Conservation (phyloP, 306 rosid genomes). For the Trifolium repens region DNA sequence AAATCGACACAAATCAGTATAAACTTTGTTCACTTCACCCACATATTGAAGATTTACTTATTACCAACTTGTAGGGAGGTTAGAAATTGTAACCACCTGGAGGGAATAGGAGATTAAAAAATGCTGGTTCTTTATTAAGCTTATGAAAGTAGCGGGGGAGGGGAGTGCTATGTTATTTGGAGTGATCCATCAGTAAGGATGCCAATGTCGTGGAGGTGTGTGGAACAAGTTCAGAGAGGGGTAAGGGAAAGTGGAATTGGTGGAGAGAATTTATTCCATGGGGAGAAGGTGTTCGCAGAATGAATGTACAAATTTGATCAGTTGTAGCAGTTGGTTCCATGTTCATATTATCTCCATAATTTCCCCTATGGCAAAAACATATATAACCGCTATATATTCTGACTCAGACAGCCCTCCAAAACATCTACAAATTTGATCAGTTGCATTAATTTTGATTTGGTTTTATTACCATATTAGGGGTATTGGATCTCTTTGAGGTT, state of each 20-base stretch:
- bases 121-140: neutral
- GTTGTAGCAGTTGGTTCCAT: neutral
- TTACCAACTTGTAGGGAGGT: neutral
- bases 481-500: neutral
- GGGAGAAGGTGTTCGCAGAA: neutral
- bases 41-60: conserved; percentile 11
- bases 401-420: too few relatives aligned
- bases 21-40: conserved; percentile 22
- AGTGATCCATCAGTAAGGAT: neutral
- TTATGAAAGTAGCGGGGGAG: neutral
- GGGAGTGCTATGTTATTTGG: neutral
- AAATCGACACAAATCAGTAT: conserved; percentile 19
- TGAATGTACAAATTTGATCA: neutral
- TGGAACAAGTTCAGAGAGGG: neutral
- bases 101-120: neutral
- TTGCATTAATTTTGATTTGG: neutral
- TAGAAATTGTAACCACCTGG: conserved; percentile 12
- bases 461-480: neutral
- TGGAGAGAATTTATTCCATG: neutral
- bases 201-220: neutral
- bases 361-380: too few relatives aligned
- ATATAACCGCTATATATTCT: too few relatives aligned
- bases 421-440: neutral
- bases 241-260: conserved; percentile 10
- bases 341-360: too few relatives aligned